Evolutionary conservation across 352 stramenopile species (phyloP), one percentile per base, ranked within the genome.

Genomic region (Blastocystis sp.): DNA sequence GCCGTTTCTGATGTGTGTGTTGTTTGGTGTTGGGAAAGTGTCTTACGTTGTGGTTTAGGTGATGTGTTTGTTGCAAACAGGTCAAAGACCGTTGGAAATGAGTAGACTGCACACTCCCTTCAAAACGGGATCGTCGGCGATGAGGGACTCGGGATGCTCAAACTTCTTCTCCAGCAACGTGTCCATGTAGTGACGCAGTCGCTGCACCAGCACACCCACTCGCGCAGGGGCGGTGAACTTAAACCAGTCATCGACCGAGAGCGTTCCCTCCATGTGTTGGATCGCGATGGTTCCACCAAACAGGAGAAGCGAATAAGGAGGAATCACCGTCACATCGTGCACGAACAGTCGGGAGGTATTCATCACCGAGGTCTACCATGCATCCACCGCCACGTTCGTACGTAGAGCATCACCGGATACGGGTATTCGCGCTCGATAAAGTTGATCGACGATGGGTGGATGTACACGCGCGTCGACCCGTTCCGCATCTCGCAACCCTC

Each of bases 301-400:
- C 18, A 99, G 90, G 36, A 99, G 89, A 65, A 99, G 89, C 38
- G 94, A 92, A 88, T 98, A 99, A 8, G 95, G 90, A 59, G 94
- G 94, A 84, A 97, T 95, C 91, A 98, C 97, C 14, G 95, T 98
- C 49, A 91, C 94, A 88, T 99, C 95, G 63, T 94, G 92, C 21
- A 98, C 90, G 88, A 97, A 99, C 8, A 97, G 87, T 89, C 97
- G 97, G 64, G 92, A 96, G 0, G 96, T 98, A 87, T 97, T 95
- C 51, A 98, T 92, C 48, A 93, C 89, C 56, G 92, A 89, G 59
- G 92, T 90, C 85, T 93, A 94, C 36, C 90, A 4, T 61, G 6
- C 9, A 72, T 27, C 40, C 36, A 54, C 44, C 9, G 9, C 18
- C 49, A 69, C 34, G 88, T 91, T 57, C 90, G 89, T 86, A 93